Base-by-base conservation (phyloP, 2,329 filamentous ascomycete genomes). In the Aspergillus versicolor region DNA sequence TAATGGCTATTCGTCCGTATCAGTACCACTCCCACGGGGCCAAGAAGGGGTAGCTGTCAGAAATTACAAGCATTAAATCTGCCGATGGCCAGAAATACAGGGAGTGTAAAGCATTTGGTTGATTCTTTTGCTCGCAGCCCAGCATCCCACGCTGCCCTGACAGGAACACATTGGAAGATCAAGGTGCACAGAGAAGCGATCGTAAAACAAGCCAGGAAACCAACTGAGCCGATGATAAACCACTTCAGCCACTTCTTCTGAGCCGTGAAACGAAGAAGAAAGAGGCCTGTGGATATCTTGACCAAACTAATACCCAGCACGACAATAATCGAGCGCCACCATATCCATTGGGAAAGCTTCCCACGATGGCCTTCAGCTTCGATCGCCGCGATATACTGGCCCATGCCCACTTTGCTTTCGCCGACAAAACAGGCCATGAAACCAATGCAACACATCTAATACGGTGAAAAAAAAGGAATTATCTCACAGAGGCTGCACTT, bases 161-260 rank as follows among this genome's bases (percentile, higher is more conserved):
- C 66, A 44, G 82, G 73, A 6, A 72, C 74, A 49, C 81, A 83
- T 57, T 83, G 79, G 1, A 82, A 65, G 2, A 82, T 55, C 2
- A 82, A 59, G 0, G 80, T 82, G 67, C 61, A 56, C 19, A 65
- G 60, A 13, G 54, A 65, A 12, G 62, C 61, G 0, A 62, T 52
- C 1, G 64, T 66, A 24, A 63, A 65, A 1, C 62, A 45, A 1
- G 50, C 11, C 57, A 66, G 59, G 40, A 63, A 46, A 67, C 64
- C 44, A 68, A 80, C 77, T 27, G 77, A 67, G 9, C 64, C 65
- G 21, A 71, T 60, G 30, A 80, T 73, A 5, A 77, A 60, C 21
- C 63, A 61, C 38, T 67, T 73, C 52, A 75, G 77, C 13, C 69
- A 65, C 52, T 70, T 71, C 1, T 52, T 52, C 34, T 67, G 72